phyloP scores from a whole-genome alignment of 176 grass and related monocot species.

The Eragrostis nindensis region DNA sequence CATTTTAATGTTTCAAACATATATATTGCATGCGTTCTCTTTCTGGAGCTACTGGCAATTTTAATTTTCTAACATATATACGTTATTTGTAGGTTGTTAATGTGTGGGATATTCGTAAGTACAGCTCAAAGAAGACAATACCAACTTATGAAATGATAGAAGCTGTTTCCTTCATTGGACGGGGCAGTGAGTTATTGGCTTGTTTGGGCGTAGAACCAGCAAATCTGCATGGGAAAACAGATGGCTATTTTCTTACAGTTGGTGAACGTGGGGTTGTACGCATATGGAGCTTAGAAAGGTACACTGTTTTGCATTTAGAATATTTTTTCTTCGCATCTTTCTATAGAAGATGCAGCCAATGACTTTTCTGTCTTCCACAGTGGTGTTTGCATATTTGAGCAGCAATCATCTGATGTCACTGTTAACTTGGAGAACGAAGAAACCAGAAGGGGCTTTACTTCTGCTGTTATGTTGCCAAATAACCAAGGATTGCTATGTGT shows the following conservation, averaged over 20 bases:
- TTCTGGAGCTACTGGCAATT: conserved; percentile 27
- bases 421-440: conserved; percentile 66
- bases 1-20: conserved; percentile 25
- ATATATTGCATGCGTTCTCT: conserved; percentile 15
- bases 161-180: conserved; percentile 73
- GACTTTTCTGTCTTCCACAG: conserved; percentile 59
- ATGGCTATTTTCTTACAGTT: conserved; percentile 80
- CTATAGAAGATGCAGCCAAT: conserved; percentile 21
- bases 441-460: conserved; percentile 89
- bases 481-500: conserved; percentile 74
- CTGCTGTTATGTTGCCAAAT: conserved; percentile 70
- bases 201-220: conserved; percentile 48
- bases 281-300: conserved; percentile 91
- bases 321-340: conserved; percentile 21
- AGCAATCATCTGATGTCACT: conserved; percentile 76
- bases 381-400: conserved; percentile 72
- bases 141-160: conserved; percentile 92
- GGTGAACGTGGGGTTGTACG: conserved; percentile 84
- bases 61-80: conserved; percentile 23
- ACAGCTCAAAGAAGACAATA: conserved; percentile 84
- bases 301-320: conserved; percentile 25
- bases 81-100: conserved; percentile 69
- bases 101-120: conserved; percentile 75
- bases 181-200: conserved; percentile 54
- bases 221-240: conserved; percentile 45